Conservation (phyloP, 345 rosid genomes). For the Gossypium sturtianum region DNA sequence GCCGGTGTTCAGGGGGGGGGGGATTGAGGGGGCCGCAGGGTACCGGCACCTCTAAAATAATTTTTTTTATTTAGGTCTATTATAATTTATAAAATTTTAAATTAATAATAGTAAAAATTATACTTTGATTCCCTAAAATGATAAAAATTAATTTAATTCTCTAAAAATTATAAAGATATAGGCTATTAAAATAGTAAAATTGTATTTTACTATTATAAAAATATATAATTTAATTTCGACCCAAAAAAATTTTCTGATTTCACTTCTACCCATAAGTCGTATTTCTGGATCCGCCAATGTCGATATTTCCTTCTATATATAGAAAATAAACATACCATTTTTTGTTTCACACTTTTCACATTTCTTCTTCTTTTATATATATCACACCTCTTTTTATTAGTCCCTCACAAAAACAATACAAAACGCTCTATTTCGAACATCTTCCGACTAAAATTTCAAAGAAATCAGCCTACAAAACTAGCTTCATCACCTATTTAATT, state of each 20-base stretch:
- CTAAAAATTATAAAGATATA: no score
- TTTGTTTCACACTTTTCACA: neutral
- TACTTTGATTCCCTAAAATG: no score
- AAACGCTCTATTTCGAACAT: neutral
- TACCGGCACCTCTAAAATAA: no score
- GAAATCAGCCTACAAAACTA: neutral
- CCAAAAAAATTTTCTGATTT: fast-evolving
- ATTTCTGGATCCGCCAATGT: no score
- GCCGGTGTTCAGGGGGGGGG: neutral
- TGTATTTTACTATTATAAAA: no score
- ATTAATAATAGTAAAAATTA: no score
- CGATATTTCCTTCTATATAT: conserved; percentile 1
- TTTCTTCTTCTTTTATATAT: neutral
- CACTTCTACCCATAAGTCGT: no score
- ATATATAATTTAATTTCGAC: no score
- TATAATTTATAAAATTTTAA: no score
- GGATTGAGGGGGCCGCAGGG: no score
- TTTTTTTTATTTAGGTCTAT: fast-evolving
- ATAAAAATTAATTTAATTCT: no score
- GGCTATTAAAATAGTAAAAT: no score
- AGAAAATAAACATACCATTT: neutral
- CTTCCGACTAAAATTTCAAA: neutral
- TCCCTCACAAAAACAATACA: neutral
- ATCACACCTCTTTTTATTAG: neutral
- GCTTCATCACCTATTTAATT: neutral